A percentile compares a stretch with the other conserved stretches of the same genome.
These are phyloP conservation scores for Evernia prunastri DNA, from an alignment of 495 filamentous ascomycete genomes.

Conservation along the genomic window DNA sequence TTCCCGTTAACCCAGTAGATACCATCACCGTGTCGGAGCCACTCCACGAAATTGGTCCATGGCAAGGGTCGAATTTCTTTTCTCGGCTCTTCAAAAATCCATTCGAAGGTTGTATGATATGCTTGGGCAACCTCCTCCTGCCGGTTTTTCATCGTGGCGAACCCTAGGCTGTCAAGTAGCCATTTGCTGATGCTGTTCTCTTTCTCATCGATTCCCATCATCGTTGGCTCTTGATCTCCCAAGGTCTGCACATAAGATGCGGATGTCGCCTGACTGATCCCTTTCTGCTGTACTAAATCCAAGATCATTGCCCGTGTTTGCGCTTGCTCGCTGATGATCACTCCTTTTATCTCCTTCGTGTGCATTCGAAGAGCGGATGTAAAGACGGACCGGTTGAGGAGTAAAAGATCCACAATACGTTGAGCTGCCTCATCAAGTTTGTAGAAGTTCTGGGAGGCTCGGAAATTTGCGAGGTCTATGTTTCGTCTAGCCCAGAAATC, in stretches of 20 bases:
- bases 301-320: not conserved
- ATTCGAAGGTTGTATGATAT: conserved; percentile 26
- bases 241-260: not conserved
- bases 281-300: not conserved
- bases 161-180: not conserved
- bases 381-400: not conserved
- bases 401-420: not conserved
- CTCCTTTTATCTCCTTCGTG: not conserved
- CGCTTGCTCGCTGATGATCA: not conserved
- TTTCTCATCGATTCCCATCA: not conserved
- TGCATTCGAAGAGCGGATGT: not conserved
- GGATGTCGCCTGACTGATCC: not conserved
- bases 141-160: not conserved
- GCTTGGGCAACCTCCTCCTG: conserved; percentile 13
- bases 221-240: not conserved
- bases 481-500: not conserved
- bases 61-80: conserved; percentile 7
- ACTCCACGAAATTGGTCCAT: conserved; percentile 18
- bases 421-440: not conserved
- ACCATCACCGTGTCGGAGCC: conserved; percentile 29
- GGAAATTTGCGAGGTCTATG: not conserved
- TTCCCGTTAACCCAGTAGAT: conserved; percentile 38
- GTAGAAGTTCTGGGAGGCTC: not conserved
- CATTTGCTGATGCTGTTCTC: not conserved
- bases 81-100: conserved; percentile 24